phyloP scores from a whole-genome alignment of 805 yeast species.

The Ogataea angusta region DNA sequence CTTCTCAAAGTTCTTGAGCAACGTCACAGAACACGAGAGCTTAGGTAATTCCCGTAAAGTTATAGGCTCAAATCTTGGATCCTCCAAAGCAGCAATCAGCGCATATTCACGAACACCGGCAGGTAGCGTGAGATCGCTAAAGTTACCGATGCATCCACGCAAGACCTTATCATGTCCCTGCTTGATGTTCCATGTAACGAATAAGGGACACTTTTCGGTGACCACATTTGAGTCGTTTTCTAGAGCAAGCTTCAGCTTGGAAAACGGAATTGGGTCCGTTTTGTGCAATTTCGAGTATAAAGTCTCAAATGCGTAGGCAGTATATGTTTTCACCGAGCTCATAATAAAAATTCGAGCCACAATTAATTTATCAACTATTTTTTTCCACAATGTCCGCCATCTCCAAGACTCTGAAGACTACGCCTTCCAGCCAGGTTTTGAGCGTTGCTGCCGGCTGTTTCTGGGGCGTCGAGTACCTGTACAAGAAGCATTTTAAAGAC shows the following conservation, averaged over 20 bases:
- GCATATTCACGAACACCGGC: constrained; percentile 63
- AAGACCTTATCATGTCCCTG: constrained; percentile 37
- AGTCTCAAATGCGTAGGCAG: constrained; percentile 41
- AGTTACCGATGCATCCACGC: constrained; percentile 95
- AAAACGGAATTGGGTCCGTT: constrained; percentile 11
- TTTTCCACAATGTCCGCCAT: constrained; percentile 13
- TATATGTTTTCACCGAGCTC: constrained; percentile 30
- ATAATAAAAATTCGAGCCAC: background rate
- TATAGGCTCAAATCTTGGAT: constrained; percentile 73
- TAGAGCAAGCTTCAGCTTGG: constrained; percentile 10
- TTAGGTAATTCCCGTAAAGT: constrained; percentile 46
- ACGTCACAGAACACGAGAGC: constrained; percentile 59
- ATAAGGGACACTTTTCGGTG: constrained; percentile 52
- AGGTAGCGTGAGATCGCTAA: constrained; percentile 50
- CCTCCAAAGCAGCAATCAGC: constrained; percentile 69
- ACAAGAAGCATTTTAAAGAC: constrained; percentile 60
- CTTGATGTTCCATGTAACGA: constrained; percentile 78
- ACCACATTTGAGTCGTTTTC: constrained; percentile 9
- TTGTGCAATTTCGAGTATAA: constrained; percentile 30
- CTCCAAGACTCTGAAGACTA: constrained; percentile 25
- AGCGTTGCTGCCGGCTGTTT: constrained; percentile 69
- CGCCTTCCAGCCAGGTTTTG: constrained; percentile 45
- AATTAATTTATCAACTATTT: background rate
- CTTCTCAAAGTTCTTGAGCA: constrained; percentile 55
- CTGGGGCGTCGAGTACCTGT: constrained; percentile 89